These are phyloP conservation scores for Populus simonii DNA, from an alignment of 345 rosid species.

Conservation along the genomic window DNA sequence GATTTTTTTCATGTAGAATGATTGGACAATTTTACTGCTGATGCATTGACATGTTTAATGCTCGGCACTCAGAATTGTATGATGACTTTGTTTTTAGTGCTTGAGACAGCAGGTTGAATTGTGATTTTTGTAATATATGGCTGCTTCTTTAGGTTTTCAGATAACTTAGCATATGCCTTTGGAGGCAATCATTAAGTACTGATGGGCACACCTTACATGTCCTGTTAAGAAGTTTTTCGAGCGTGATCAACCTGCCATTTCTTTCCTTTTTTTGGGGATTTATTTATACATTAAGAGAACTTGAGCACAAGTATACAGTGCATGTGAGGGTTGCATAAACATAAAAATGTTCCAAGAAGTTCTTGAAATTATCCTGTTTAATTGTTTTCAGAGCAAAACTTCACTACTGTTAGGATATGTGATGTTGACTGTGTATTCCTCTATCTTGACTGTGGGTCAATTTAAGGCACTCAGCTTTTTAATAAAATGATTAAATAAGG, in stretches of 20 bases:
- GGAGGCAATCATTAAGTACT: not conserved
- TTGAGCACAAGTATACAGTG: not conserved
- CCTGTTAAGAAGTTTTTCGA: not conserved
- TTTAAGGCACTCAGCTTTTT: not conserved
- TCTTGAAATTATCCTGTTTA: not conserved
- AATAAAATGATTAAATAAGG: not conserved
- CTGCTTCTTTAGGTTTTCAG: not conserved
- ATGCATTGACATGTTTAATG: not conserved
- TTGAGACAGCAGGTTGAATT: not conserved
- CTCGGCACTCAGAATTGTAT: not conserved
- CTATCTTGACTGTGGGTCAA: not conserved
- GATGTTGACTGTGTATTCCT: not conserved
- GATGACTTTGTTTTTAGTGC: not conserved
- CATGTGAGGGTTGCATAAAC: not conserved
- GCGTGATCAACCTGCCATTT: not conserved
- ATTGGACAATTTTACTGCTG: not conserved
- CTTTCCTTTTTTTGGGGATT: not conserved
- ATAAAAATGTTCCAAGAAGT: not conserved
- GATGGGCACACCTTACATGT: not conserved
- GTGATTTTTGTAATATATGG: not conserved
- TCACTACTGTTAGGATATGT: not conserved
- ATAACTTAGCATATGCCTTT: not conserved
- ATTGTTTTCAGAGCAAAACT: not conserved
- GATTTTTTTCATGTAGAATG: not conserved
- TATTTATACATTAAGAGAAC: not conserved